These are phyloP conservation scores for Candida suzukii DNA, from an alignment of 805 yeast species.

Conservation along the genomic window DNA sequence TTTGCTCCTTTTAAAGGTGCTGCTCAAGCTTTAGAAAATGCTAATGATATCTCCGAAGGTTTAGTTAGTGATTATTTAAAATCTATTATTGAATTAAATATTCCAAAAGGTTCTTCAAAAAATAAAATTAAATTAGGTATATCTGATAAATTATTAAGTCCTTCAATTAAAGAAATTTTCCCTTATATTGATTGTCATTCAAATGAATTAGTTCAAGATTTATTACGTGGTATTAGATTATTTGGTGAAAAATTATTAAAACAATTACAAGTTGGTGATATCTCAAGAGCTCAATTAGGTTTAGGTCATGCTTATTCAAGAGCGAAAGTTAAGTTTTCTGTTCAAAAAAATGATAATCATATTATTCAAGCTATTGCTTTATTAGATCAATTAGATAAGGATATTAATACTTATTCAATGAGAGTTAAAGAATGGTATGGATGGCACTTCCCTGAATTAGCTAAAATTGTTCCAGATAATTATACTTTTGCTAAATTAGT, in stretches of 20 bases:
- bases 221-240: slow-evolving; percentile 89
- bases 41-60: slow-evolving; percentile 97
- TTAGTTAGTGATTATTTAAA: slow-evolving; percentile 88
- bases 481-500: slow-evolving; percentile 79
- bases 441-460: slow-evolving; percentile 98
- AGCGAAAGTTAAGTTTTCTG: slow-evolving; percentile 97
- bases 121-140: slow-evolving; percentile 74
- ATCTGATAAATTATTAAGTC: slow-evolving; percentile 92
- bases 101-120: slow-evolving; percentile 73
- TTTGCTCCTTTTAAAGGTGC: slow-evolving; percentile 99
- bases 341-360: slow-evolving; percentile 98
- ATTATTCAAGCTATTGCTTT: slow-evolving; percentile 98
- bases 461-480: slow-evolving; percentile 86
- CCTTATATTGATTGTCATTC: slow-evolving; percentile 87
- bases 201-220: slow-evolving; percentile 89
- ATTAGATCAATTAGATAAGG: slow-evolving; percentile 96
- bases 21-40: slow-evolving; percentile 97
- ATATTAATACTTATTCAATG: slow-evolving; percentile 95
- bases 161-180: slow-evolving; percentile 86
- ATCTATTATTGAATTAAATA: slow-evolving; percentile 80
- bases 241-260: slow-evolving; percentile 85
- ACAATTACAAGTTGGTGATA: slow-evolving; percentile 89
- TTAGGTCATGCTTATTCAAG: slow-evolving; percentile 98
- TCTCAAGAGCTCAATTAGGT: slow-evolving; percentile 98
- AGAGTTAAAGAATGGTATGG: slow-evolving; percentile 98